A percentile compares a stretch with the other conserved stretches of the same genome.
phyloP scores from a whole-genome alignment of 805 yeast genomes.

The Candida ortonii region DNA sequence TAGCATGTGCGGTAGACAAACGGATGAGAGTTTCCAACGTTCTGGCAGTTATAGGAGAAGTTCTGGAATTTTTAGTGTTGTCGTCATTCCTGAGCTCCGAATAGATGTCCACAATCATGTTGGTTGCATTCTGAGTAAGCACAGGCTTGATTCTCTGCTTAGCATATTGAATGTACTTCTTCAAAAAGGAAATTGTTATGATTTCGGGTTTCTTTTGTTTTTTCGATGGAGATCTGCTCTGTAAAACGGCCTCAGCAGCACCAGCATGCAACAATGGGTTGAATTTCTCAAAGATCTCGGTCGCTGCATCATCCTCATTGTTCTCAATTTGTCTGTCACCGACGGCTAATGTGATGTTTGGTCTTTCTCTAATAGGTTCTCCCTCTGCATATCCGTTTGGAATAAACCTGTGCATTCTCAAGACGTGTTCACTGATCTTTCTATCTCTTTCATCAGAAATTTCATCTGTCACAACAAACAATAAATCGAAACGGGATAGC shows the following conservation, averaged over 20 bases:
- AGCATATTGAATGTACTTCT: constrained; percentile 91
- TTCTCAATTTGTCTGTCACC: constrained; percentile 59
- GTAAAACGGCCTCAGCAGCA: constrained; percentile 42
- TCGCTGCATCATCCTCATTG: constrained; percentile 46
- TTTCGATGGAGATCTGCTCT: constrained; percentile 22
- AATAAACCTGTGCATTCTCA: constrained; percentile 86
- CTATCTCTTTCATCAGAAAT: constrained; percentile 83
- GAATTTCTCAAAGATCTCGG: constrained; percentile 79
- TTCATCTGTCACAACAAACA: constrained; percentile 95
- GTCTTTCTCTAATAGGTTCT: constrained; percentile 82
- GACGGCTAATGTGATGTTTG: constrained; percentile 70
- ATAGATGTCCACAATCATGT: constrained; percentile 76
- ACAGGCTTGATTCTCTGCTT: constrained; percentile 83
- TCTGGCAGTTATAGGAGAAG: constrained; percentile 97
- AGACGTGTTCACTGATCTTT: constrained; percentile 87
- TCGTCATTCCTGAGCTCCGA: constrained; percentile 77
- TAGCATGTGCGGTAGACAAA: constrained; percentile 93
- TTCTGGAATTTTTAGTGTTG: constrained; percentile 58
- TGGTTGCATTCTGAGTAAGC: constrained; percentile 72
- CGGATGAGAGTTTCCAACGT: constrained; percentile 94
- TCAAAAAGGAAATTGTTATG: constrained; percentile 78
- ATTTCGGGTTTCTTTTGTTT: constrained; percentile 42
- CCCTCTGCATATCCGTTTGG: constrained; percentile 91
- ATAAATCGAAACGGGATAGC: constrained; percentile 91
- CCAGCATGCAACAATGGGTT: constrained; percentile 82